Evolutionary conservation across 352 stramenopile genomes (phyloP).

Genomic region (Phytophthora ramorum): DNA sequence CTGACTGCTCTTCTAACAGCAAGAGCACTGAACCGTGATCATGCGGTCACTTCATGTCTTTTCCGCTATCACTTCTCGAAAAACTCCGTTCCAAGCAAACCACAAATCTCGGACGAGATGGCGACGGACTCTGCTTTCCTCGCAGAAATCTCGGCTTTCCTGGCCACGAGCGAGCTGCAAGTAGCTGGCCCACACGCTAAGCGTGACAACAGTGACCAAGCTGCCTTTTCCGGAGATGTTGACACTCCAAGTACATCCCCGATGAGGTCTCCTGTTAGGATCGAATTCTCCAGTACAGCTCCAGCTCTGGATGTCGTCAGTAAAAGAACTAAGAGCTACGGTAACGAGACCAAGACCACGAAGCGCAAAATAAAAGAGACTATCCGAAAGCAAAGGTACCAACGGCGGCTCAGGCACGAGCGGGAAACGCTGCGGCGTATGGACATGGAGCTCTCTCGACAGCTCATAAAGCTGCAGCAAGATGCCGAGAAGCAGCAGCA

Average conservation of each 20-base stretch:
- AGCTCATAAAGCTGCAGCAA: slow-evolving; percentile 3
- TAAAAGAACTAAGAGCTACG: background rate
- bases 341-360: background rate
- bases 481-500: background rate
- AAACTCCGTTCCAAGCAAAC: background rate
- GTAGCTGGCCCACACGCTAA: background rate
- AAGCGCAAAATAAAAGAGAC: slow-evolving; percentile 7
- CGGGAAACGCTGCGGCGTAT: slow-evolving; percentile 5
- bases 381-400: slow-evolving; percentile 6
- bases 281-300: background rate
- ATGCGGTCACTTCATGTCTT: background rate
- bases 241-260: background rate
- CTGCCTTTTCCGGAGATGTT: background rate
- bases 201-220: background rate
- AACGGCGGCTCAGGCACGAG: slow-evolving; percentile 9
- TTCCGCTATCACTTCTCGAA: background rate
- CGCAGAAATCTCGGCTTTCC: slow-evolving; percentile 2
- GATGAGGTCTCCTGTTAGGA: background rate
- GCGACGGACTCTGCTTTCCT: slow-evolving; percentile 3
- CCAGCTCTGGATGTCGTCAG: background rate
- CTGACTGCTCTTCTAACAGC: background rate
- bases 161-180: background rate
- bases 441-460: background rate
- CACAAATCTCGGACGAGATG: background rate
- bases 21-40: background rate